Conservation (phyloP, 2,329 filamentous ascomycete genomes). For the Cercospora sp. region DNA sequence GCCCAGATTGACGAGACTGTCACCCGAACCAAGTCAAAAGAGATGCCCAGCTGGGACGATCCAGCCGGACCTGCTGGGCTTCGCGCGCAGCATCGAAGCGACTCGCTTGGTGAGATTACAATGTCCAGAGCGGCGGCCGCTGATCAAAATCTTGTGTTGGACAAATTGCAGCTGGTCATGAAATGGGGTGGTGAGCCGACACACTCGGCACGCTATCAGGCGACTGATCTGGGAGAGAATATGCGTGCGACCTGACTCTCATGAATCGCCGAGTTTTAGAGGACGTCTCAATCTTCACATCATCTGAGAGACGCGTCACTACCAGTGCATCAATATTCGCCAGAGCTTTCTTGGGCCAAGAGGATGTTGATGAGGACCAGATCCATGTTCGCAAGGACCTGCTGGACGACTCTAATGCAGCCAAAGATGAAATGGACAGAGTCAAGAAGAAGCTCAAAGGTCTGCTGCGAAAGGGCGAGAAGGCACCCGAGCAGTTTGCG, state of each 20-base stretch:
- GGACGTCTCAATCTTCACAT: conserved; percentile 92
- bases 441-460: conserved; percentile 99
- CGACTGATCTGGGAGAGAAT: conserved; percentile 90
- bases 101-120: conserved; percentile 85
- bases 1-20: not conserved
- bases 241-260: conserved; percentile 93
- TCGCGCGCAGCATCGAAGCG: conserved; percentile 63
- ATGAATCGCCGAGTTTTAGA: conserved; percentile 91
- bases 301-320: conserved; percentile 89
- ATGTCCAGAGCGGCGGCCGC: conserved; percentile 92
- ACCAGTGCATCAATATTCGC: conserved; percentile 97
- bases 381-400: conserved; percentile 93
- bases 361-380: conserved; percentile 80
- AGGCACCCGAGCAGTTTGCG: conserved; percentile 93
- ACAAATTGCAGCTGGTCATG: conserved; percentile 95
- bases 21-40: conserved; percentile 4
- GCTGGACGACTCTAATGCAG: conserved; percentile 94
- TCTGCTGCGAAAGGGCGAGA: conserved; percentile 84
- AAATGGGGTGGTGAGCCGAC: conserved; percentile 99
- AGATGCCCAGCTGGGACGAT: conserved; percentile 33
- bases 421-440: conserved; percentile 99
- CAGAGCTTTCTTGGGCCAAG: conserved; percentile 80
- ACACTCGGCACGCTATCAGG: conserved; percentile 93
- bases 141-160: conserved; percentile 88
- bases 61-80: conserved; percentile 42